Evolutionary conservation across 169 alveolate genomes (phyloP).

Genomic region (Amoebophrya sp.): DNA sequence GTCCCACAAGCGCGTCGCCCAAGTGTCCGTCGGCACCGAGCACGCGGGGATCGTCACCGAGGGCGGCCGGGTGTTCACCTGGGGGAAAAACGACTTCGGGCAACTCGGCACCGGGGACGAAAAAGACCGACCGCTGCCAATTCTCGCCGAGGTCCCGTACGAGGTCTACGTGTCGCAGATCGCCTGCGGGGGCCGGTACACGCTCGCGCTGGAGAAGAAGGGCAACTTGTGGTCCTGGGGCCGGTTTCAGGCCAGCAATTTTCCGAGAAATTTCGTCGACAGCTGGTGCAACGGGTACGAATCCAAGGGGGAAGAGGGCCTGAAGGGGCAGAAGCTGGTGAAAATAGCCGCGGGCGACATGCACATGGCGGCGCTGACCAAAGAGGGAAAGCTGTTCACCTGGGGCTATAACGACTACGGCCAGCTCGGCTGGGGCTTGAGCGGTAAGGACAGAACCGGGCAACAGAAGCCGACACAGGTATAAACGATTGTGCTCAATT

Average conservation of each 20-base stretch:
- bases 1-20: slow-evolving; percentile 21
- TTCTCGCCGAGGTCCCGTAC: slow-evolving; percentile 28
- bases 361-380: slow-evolving; percentile 48
- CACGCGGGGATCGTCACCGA: slow-evolving; percentile 29
- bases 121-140: slow-evolving; percentile 34
- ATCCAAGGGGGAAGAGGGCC: background rate
- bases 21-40: slow-evolving; percentile 7
- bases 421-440: slow-evolving; percentile 45
- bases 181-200: slow-evolving; percentile 26
- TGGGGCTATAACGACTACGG: slow-evolving; percentile 59
- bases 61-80: slow-evolving; percentile 25
- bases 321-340: background rate
- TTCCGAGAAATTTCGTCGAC: slow-evolving; percentile 17
- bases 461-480: slow-evolving; percentile 21
- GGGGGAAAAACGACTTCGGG: slow-evolving; percentile 42
- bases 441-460: slow-evolving; percentile 14
- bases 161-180: slow-evolving; percentile 1
- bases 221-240: slow-evolving; percentile 35
- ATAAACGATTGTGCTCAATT: too few species aligned
- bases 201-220: background rate
- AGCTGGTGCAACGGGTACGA: slow-evolving; percentile 31
- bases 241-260: slow-evolving; percentile 32
- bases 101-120: slow-evolving; percentile 50
- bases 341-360: slow-evolving; percentile 26
- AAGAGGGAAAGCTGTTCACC: slow-evolving; percentile 48